phyloP scores from a whole-genome alignment of 768 basidiomycete genomes.

The Sutorius australiensis region DNA sequence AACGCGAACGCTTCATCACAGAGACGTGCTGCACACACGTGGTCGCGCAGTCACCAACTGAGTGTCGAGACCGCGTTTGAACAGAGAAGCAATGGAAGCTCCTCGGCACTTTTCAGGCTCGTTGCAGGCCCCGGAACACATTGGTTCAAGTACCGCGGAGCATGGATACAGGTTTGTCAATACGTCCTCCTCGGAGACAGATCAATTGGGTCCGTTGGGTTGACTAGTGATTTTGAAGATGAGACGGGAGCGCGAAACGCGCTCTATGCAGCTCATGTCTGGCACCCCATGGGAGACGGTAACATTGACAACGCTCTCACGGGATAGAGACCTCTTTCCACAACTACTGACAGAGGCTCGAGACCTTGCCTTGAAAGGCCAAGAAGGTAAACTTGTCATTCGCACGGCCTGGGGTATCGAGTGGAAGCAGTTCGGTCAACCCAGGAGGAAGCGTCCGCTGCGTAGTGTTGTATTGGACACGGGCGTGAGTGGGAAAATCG shows the following conservation, averaged over 20 bases:
- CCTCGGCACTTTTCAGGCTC: slow-evolving; percentile 85
- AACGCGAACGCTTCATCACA: slow-evolving; percentile 42
- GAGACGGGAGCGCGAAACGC: slow-evolving; percentile 90
- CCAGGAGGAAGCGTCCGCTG: slow-evolving; percentile 80
- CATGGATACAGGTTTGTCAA: slow-evolving; percentile 87
- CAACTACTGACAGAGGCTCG: slow-evolving; percentile 83
- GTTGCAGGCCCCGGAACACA: slow-evolving; percentile 95
- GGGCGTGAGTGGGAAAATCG: slow-evolving; percentile 83
- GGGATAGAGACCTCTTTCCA: slow-evolving; percentile 80
- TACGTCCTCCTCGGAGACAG: background rate
- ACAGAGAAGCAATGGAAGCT: slow-evolving; percentile 86
- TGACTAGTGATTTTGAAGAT: slow-evolving; percentile 48
- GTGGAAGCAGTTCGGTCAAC: slow-evolving; percentile 94
- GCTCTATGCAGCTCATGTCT: slow-evolving; percentile 86
- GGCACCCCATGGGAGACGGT: slow-evolving; percentile 98
- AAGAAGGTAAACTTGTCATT: slow-evolving; percentile 93
- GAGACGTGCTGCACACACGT: slow-evolving; percentile 29
- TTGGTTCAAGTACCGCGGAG: slow-evolving; percentile 83
- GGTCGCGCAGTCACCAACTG: slow-evolving; percentile 83
- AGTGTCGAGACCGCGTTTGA: slow-evolving; percentile 92
- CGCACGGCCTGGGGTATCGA: slow-evolving; percentile 96
- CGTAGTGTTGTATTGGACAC: slow-evolving; percentile 83
- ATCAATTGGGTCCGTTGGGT: background rate
- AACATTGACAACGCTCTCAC: slow-evolving; percentile 86
- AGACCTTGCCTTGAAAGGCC: slow-evolving; percentile 76